phyloP scores from a whole-genome alignment of 1,284 basidiomycete species.

The Pulchroboletus neoregius region DNA sequence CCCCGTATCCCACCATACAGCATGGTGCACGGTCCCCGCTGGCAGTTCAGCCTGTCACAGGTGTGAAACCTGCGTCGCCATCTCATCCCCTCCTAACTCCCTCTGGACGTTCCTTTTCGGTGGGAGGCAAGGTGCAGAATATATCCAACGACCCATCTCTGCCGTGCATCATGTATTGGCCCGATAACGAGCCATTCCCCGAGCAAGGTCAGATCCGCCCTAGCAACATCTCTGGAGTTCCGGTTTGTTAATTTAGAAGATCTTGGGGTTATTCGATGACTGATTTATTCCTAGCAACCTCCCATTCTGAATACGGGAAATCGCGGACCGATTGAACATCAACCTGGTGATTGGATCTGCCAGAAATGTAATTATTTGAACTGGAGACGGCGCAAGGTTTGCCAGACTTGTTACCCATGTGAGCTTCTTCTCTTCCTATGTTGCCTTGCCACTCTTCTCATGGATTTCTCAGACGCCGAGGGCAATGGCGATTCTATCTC shows the following conservation, averaged over 20 bases:
- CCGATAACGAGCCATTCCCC: conserved; percentile 77
- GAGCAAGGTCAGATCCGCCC: conserved; percentile 74
- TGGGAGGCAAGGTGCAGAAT: conserved; percentile 73
- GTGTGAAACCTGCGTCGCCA: conserved; percentile 33
- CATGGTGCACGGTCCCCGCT: conserved; percentile 17
- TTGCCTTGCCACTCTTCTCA: conserved; percentile 9
- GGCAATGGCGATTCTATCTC: conserved; percentile 82
- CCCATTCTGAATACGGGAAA: conserved; percentile 88
- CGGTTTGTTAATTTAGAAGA: conserved; percentile 39
- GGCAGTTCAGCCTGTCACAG: conserved; percentile 16
- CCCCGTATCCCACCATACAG: conserved; percentile 16
- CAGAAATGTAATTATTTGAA: conserved; percentile 80
- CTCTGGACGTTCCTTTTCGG: conserved; percentile 66
- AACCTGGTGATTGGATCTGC: conserved; percentile 91
- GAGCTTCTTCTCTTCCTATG: conserved; percentile 8
- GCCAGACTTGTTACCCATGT: conserved; percentile 86
- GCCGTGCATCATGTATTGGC: conserved; percentile 82
- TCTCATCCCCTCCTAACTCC: conserved; percentile 71
- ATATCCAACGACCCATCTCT: conserved; percentile 62
- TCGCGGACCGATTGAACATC: conserved; percentile 77
- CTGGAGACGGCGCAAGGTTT: conserved; percentile 82
- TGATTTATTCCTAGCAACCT: conserved; percentile 49
- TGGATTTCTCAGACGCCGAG: conserved; percentile 56
- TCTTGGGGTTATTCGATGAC: background rate
- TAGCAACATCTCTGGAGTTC: conserved; percentile 45